Evolutionary conservation across 306 rosid genomes (phyloP).

Genomic region (Cucurbita pepo): DNA sequence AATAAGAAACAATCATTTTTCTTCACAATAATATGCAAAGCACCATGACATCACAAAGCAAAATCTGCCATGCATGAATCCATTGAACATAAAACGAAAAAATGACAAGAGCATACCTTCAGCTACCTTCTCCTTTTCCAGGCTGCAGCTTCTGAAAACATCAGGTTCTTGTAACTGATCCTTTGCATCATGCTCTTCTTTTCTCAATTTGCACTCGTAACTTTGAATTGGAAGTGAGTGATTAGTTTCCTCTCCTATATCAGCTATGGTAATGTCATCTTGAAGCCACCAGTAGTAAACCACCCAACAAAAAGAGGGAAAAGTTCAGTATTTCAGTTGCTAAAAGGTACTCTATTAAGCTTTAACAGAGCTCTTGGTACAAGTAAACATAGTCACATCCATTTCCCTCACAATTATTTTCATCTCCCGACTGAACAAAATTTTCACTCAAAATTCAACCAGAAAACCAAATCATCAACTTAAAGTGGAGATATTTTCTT

Average conservation of each 20-base stretch:
- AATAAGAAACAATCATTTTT: background rate
- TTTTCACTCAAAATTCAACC: background rate
- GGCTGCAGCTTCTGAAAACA: conserved; percentile 18
- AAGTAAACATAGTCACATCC: background rate
- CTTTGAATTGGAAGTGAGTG: conserved; percentile 22
- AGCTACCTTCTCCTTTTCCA: conserved; percentile 10
- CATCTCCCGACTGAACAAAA: background rate
- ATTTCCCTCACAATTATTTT: background rate
- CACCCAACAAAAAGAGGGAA: conserved; percentile 5
- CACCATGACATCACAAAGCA: background rate
- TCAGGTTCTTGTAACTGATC: conserved; percentile 17
- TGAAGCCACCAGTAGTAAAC: conserved; percentile 19
- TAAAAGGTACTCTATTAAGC: background rate
- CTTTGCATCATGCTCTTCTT: conserved; percentile 18
- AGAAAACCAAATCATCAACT: background rate
- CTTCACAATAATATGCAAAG: background rate
- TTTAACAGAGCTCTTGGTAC: background rate
- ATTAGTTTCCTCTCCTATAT: conserved; percentile 30
- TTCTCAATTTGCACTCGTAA: conserved; percentile 9
- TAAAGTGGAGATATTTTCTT: background rate
- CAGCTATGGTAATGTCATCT: conserved; percentile 66
- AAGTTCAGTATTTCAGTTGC: conserved; percentile 11
- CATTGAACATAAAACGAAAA: background rate
- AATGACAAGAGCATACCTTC: conserved; percentile 27
- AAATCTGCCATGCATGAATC: background rate